Evolutionary conservation across 2,329 filamentous ascomycete species (phyloP).

Genomic region (Colletotrichum sp.): DNA sequence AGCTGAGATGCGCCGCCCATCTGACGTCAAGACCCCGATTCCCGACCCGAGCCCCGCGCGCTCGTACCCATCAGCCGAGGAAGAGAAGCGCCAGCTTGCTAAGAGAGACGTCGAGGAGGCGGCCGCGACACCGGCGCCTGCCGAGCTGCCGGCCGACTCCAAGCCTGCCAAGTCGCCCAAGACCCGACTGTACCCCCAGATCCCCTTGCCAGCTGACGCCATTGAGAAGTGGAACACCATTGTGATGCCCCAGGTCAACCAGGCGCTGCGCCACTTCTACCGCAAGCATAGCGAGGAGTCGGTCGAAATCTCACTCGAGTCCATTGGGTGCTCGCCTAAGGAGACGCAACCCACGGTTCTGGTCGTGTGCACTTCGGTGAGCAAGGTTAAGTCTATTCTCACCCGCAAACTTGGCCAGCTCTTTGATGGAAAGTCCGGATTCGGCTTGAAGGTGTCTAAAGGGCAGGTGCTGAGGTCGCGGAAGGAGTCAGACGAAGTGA

Average conservation of each 20-base stretch:
- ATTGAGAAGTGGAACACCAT: constrained; percentile 75
- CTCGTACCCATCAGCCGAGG: constrained; percentile 9
- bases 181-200: constrained; percentile 64
- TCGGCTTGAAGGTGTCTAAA: constrained; percentile 73
- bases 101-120: background rate
- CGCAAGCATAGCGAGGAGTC: constrained; percentile 73
- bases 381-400: constrained; percentile 73
- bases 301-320: constrained; percentile 78
- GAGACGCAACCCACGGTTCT: constrained; percentile 75
- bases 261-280: constrained; percentile 73
- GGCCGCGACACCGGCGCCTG: background rate
- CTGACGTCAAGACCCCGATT: background rate
- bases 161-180: constrained; percentile 37
- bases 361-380: constrained; percentile 77
- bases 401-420: constrained; percentile 69
- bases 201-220: constrained; percentile 62
- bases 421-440: constrained; percentile 67
- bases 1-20: constrained; percentile 48
- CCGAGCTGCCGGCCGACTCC: background rate
- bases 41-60: constrained; percentile 3
- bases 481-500: constrained; percentile 35
- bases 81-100: constrained; percentile 14
- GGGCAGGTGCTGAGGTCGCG: constrained; percentile 71
- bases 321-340: constrained; percentile 71
- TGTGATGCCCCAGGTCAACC: constrained; percentile 76